Evolutionary conservation across 2,329 filamentous ascomycete genomes (phyloP).

Genomic region (Fusarium palustre): DNA sequence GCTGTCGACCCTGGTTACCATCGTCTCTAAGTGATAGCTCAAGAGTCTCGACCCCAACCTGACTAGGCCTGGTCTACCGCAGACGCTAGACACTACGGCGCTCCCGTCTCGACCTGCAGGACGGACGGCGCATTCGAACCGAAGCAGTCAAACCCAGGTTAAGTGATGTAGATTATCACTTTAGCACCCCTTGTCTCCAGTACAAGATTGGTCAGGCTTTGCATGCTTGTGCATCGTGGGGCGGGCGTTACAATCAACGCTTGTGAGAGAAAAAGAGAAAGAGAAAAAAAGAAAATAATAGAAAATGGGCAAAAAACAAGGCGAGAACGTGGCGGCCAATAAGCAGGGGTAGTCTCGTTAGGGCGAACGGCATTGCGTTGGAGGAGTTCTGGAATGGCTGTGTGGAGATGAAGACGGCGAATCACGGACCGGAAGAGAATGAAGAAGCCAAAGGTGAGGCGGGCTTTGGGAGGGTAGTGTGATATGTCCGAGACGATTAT

Average conservation of each 20-base stretch:
- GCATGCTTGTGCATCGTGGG: constrained; percentile 21
- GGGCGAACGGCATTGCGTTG: constrained; percentile 48
- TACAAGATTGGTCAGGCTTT: constrained; percentile 21
- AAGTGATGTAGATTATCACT: constrained; percentile 14
- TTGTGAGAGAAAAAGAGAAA: constrained; percentile 2
- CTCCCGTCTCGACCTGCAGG: constrained; percentile 17
- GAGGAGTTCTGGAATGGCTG: constrained; percentile 27
- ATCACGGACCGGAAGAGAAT: constrained; percentile 3
- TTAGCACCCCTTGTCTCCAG: constrained; percentile 15
- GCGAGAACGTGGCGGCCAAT: constrained; percentile 43
- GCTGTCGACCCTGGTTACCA: background rate
- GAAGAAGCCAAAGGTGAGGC: constrained; percentile 34
- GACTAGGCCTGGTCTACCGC: constrained; percentile 4
- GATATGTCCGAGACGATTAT: constrained; percentile 38
- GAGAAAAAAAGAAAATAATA: background rate
- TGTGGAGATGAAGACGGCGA: constrained; percentile 30
- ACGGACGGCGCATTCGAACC: background rate
- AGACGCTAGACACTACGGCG: constrained; percentile 20
- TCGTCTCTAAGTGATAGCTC: constrained; percentile 6
- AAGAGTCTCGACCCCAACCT: background rate
- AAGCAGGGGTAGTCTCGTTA: constrained; percentile 18
- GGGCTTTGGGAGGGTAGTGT: constrained; percentile 36
- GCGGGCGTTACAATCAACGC: constrained; percentile 30
- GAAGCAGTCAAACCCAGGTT: constrained; percentile 13
- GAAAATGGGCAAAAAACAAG: constrained; percentile 34